Evolutionary conservation across 2,329 filamentous ascomycete genomes (phyloP).

Genomic region (Exophiala phaeomuriformis): DNA sequence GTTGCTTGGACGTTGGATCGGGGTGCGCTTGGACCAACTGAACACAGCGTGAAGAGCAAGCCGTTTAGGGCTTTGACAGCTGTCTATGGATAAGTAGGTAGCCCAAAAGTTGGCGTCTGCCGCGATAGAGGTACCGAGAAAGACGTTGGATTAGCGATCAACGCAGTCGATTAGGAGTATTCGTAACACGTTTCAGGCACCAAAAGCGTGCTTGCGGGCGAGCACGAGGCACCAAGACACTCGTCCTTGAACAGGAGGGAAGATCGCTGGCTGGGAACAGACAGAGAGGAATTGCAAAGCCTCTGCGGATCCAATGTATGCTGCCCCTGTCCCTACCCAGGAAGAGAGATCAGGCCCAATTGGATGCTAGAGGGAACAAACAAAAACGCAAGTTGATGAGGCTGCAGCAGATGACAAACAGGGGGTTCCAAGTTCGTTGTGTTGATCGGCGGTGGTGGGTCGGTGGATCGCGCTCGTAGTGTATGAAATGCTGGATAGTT

Average conservation of each 20-base stretch:
- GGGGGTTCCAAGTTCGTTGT: neutral
- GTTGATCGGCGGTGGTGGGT: neutral
- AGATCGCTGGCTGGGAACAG: too few relatives aligned
- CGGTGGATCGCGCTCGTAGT: neutral
- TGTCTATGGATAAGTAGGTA: slow-evolving; percentile 2
- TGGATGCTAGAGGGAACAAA: neutral
- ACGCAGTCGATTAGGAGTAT: neutral
- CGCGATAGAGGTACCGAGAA: neutral
- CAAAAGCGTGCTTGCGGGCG: too few relatives aligned
- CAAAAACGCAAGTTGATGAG: neutral
- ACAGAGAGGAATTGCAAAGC: too few relatives aligned
- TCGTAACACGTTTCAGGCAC: neutral
- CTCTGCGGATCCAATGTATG: too few relatives aligned
- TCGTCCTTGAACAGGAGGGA: too few relatives aligned
- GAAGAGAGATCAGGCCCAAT: neutral
- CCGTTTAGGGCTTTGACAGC: neutral
- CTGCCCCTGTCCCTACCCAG: too few relatives aligned
- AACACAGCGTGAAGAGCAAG: neutral
- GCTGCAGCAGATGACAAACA: neutral
- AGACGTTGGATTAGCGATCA: neutral
- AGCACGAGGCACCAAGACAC: too few relatives aligned
- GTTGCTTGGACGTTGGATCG: neutral
- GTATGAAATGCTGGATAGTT: neutral
- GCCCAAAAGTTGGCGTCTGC: neutral
- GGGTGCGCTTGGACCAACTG: slow-evolving; percentile 6